A percentile compares a stretch with the other conserved stretches of the same genome.
Conservation (phyloP, 139 green algal species). For the Asterochloris erici region DNA sequence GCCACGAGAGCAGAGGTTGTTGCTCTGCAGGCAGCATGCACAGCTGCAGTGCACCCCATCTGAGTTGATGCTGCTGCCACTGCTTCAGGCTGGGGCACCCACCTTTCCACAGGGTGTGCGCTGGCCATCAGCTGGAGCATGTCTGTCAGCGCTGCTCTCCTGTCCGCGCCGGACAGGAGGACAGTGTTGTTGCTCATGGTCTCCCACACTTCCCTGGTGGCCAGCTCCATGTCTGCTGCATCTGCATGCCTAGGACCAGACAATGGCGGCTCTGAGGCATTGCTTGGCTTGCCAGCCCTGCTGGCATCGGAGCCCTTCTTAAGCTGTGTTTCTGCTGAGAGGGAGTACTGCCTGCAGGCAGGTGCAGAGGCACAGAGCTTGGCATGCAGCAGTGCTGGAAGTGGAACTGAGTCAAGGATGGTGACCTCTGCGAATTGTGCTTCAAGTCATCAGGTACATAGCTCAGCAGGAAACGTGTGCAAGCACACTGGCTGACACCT, state of each 20-base stretch:
- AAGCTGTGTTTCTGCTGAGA: no score
- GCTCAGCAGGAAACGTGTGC: not conserved
- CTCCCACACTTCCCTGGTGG: slow-evolving; percentile 43
- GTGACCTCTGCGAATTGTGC: no score
- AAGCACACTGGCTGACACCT: not conserved
- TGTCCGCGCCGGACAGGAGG: slow-evolving; percentile 34
- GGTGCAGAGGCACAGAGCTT: no score
- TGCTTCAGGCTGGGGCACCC: not conserved
- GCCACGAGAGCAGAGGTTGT: no score
- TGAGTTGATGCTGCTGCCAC: not conserved
- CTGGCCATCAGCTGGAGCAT: slow-evolving; percentile 42
- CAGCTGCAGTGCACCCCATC: not conserved
- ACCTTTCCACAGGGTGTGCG: slow-evolving; percentile 39
- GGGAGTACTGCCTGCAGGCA: no score
- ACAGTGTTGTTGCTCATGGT: slow-evolving; percentile 29
- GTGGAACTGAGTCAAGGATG: no score
- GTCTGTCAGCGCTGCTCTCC: slow-evolving; percentile 39
- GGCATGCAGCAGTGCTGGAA: no score
- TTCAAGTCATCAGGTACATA: no score
- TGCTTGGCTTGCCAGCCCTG: no score
- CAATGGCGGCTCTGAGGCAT: no score
- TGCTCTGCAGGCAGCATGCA: not conserved
- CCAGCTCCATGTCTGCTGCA: slow-evolving; percentile 46
- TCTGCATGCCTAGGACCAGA: slow-evolving; percentile 14
- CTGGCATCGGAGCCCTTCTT: no score